Base-by-base conservation (phyloP, 1,139 yeast genomes). In the Candida labiduridarum region DNA sequence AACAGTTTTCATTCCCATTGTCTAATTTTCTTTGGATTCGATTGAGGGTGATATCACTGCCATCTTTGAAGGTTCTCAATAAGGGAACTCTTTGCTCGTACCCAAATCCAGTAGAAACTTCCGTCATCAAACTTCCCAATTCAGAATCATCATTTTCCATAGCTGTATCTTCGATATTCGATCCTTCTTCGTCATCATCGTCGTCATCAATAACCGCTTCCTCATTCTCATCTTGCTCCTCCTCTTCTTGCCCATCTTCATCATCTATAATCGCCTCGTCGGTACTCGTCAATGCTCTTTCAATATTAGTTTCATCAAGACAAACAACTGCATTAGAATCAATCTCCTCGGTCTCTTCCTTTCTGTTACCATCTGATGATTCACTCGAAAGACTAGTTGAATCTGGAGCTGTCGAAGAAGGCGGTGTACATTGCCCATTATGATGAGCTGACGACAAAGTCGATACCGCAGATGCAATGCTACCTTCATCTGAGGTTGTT, bases 61-160 rank as follows among this genome's bases (percentile, higher is more conserved):
- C 69, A 16, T 59, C 58, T 52, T 65, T 64, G 15, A 22, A 38
- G 12, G 41, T 38, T 40, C 64, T 60, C 42, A 72, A 57, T 40
- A 72, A 60, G 0, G 76, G 76, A 3, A 71, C 49, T 47, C 71
- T 56, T 54, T 70, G 76, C 9, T 63, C 67, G 52, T 65, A 71
- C 2, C 30, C 46, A 31, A 18, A 18, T 2, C 25, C 36, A 30
- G 33, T 33, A 3, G 67, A 55, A 25, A 62, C 68, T 44, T 67
- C 65, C 3, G 68, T 57, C 33, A 55, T 44, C 9, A 62, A 43
- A 47, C 65, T 62, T 7, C 38, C 50, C 18, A 43, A 27, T n/a
- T 52, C 55, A 25, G 51, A 56, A 15, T 49, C 51, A 2, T 48
- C 49, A 11, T 48, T 54, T 22, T 35, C 54, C n/a, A 38, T 22